These are phyloP conservation scores for Entomortierella chlamydospora DNA, from an alignment of 192 early-diverging fungal species.

Conservation along the genomic window DNA sequence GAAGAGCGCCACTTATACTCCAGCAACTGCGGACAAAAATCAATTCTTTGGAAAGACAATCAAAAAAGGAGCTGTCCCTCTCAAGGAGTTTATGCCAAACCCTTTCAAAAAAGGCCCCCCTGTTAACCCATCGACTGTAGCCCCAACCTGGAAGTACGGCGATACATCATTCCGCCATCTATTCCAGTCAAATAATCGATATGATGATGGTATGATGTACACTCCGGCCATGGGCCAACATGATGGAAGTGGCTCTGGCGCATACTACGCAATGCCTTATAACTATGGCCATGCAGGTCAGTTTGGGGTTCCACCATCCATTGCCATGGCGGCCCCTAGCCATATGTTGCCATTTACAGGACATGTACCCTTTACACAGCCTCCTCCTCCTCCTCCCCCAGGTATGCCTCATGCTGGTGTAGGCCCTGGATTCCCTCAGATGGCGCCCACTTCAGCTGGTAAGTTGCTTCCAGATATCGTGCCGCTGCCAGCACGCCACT, in stretches of 20 bases:
- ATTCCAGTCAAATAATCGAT: constrained; percentile 59
- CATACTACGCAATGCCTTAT: constrained; percentile 54
- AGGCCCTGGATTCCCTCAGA: constrained; percentile 64
- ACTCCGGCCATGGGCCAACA: constrained; percentile 54
- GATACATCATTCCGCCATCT: constrained; percentile 62
- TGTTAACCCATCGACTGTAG: constrained; percentile 42
- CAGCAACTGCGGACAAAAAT: constrained; percentile 25
- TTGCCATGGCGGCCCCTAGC: constrained; percentile 58
- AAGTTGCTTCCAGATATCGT: background rate
- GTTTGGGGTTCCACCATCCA: constrained; percentile 60
- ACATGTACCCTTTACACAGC: constrained; percentile 40
- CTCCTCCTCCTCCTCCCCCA: constrained; percentile 32
- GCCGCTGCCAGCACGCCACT: too few species aligned
- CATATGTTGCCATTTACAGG: constrained; percentile 50
- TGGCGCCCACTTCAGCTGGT: constrained; percentile 55
- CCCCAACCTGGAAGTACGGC: constrained; percentile 71
- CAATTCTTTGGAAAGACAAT: constrained; percentile 32
- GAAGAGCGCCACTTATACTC: constrained; percentile 8
- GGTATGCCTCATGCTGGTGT: constrained; percentile 55
- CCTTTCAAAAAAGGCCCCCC: constrained; percentile 59
- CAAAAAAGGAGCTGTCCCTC: constrained; percentile 42
- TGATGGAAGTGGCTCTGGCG: constrained; percentile 48
- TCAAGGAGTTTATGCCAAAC: constrained; percentile 54
- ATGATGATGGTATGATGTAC: constrained; percentile 64
- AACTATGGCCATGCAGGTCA: constrained; percentile 47